phyloP scores from a whole-genome alignment of 1,284 basidiomycete species.

The Ganoderma leucocontextum region DNA sequence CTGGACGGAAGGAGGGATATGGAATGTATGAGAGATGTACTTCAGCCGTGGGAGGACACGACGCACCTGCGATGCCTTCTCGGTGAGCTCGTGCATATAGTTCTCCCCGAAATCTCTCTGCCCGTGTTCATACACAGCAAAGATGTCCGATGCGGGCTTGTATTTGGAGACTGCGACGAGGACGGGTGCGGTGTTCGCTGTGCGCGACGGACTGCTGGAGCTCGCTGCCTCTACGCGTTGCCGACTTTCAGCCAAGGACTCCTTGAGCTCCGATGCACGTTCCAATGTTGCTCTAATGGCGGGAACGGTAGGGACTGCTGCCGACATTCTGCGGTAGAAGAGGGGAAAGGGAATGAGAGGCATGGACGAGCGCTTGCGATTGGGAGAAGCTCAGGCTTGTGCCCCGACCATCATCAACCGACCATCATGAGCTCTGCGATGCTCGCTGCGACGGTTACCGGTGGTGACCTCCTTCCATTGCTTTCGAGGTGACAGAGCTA shows the following conservation, averaged over 20 bases:
- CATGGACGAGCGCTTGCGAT: conserved; percentile 10
- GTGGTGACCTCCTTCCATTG: background rate
- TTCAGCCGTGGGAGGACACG: background rate
- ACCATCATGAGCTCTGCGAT: background rate
- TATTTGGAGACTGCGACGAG: conserved; percentile 96
- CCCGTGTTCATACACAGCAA: conserved; percentile 81
- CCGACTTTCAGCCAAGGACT: conserved; percentile 59
- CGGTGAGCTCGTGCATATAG: conserved; percentile 95
- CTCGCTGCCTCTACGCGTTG: conserved; percentile 53
- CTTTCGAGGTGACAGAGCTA: background rate
- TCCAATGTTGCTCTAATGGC: conserved; percentile 29
- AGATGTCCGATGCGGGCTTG: conserved; percentile 89
- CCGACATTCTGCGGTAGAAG: conserved; percentile 28
- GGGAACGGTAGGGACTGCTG: conserved; percentile 17
- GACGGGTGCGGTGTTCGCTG: conserved; percentile 37
- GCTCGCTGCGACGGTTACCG: background rate
- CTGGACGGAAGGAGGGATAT: conserved; percentile 47
- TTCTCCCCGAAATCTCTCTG: conserved; percentile 98
- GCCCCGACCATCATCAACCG: no score
- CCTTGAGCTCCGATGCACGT: conserved; percentile 56
- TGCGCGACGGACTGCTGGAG: conserved; percentile 21
- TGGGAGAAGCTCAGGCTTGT: background rate
- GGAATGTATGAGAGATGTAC: conserved; percentile 14
- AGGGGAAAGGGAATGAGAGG: conserved; percentile 19
- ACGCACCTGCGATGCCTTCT: conserved; percentile 83